These are phyloP conservation scores for Quercus dentata DNA, from an alignment of 306 rosid genomes.

Conservation along the genomic window DNA sequence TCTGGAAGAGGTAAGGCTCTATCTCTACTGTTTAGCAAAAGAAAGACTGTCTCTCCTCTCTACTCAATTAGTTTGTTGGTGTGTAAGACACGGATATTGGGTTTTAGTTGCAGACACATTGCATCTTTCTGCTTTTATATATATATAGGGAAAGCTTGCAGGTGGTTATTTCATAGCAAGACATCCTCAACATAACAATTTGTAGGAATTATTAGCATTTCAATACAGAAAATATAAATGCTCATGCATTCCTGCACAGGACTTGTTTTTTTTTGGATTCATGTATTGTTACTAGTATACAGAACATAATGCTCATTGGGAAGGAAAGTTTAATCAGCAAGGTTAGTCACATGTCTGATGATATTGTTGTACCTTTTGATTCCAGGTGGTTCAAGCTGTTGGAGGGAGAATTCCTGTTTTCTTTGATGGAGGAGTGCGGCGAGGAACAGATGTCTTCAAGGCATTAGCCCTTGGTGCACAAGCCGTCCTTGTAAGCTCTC, in stretches of 20 bases:
- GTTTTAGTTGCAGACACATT: not conserved
- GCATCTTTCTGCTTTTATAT: not conserved
- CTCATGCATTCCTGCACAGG: not conserved
- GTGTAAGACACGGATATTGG: not conserved
- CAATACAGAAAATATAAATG: not conserved
- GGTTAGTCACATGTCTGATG: too few species aligned
- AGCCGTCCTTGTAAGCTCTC: constrained; percentile 51
- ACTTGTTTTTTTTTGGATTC: not conserved
- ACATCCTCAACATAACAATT: not conserved
- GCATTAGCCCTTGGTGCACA: constrained; percentile 63
- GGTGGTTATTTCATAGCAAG: not conserved
- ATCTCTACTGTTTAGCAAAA: not conserved
- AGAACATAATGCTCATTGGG: too few species aligned
- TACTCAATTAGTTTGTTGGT: not conserved
- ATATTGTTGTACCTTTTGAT: too few species aligned
- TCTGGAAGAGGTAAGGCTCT: not conserved
- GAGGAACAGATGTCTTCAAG: constrained; percentile 60
- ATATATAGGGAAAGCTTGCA: not conserved
- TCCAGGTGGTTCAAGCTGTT: constrained; percentile 54
- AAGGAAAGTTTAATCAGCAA: too few species aligned
- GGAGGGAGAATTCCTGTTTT: constrained; percentile 51
- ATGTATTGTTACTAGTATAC: not conserved
- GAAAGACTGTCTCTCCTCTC: too few species aligned
- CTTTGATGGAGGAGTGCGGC: constrained; percentile 56
- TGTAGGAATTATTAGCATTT: not conserved